Evolutionary conservation across 129 eudicot genomes (phyloP), one percentile per base, ranked within the genome.

Genomic region (Artemisia annua): DNA sequence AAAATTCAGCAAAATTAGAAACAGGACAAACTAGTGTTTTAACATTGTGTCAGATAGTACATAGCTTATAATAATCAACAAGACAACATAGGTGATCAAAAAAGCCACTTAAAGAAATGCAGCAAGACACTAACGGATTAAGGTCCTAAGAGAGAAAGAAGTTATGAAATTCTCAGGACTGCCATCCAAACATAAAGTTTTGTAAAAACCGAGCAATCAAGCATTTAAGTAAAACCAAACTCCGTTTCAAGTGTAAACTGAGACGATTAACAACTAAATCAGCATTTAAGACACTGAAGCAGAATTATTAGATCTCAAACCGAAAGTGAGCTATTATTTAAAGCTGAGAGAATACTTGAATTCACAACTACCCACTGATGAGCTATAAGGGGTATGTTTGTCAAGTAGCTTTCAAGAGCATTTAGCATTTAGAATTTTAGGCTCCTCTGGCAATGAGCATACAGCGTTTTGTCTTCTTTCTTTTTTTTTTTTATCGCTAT

Each of bases 1-100:
- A 67, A 30, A 30, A 70, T 48, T 65, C 32, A 77, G 50, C 19
- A 4, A n/a, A 53, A 50, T 78, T 70, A 63, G 61, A 49, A 63
- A 66, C 18, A 8, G 52, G 2, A 55, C 50, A 65, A 24, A 20
- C 12, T 8, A 50, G 43, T 32, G 63, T 53, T 39, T 39, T 39
- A 50, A 50, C 5, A 17, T 51, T 74, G 70, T 62, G 70, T 48
- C 51, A 62, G 16, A 50, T 73, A 73, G 24, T 19, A 48, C 69
- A 72, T 28, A 61, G 39, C 13, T 46, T 20, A 71, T 32, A 19
- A 71, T 57, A 39, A 56, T 57, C 55, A 39, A 15, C 6, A 57
- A 44, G 46, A 57, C 75, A 71, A 71, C 18, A 43, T 9, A 44
- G 26, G 46, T 43, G 66, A 60, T 44, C 50, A 28, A 54, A 16